phyloP scores from a whole-genome alignment of 345 rosid species.

The Orychophragmus violaceus region DNA sequence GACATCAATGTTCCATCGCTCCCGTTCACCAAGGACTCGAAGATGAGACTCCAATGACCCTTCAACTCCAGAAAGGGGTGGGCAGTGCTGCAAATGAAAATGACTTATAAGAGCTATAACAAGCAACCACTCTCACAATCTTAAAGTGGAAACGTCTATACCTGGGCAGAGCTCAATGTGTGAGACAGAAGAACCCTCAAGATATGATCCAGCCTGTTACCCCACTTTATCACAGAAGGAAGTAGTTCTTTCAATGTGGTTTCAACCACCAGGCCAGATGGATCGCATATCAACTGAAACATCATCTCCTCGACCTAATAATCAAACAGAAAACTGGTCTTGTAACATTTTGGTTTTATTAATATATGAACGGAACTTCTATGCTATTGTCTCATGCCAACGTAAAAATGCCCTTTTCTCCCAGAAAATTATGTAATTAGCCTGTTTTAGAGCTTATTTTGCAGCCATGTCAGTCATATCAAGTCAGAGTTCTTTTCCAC shows the following conservation, averaged over 20 bases:
- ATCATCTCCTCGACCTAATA: slow-evolving; percentile 88
- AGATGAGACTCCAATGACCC: slow-evolving; percentile 88
- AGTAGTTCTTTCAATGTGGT: slow-evolving; percentile 76
- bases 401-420: slow-evolving; percentile 40
- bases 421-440: slow-evolving; percentile 51
- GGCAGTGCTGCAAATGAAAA: slow-evolving; percentile 57
- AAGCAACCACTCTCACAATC: slow-evolving; percentile 12
- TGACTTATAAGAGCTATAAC: slow-evolving; percentile 4
- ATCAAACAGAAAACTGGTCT: slow-evolving; percentile 32
- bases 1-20: slow-evolving; percentile 91
- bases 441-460: slow-evolving; percentile 70
- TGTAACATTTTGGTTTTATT: slow-evolving; percentile 19
- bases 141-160: slow-evolving; percentile 27
- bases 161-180: slow-evolving; percentile 72
- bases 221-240: slow-evolving; percentile 82
- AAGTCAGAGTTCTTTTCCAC: slow-evolving; percentile 73
- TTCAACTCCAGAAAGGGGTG: slow-evolving; percentile 94
- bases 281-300: slow-evolving; percentile 91
- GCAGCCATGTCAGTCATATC: slow-evolving; percentile 70
- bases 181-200: slow-evolving; percentile 73
- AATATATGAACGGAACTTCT: slow-evolving; percentile 12
- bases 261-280: slow-evolving; percentile 91
- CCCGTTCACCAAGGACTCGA: slow-evolving; percentile 86
- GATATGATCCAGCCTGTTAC: slow-evolving; percentile 72
- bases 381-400: slow-evolving; percentile 38